These are phyloP conservation scores for Sphaerostilbella broomeana DNA, from an alignment of 2,329 filamentous ascomycete genomes.

Conservation along the genomic window DNA sequence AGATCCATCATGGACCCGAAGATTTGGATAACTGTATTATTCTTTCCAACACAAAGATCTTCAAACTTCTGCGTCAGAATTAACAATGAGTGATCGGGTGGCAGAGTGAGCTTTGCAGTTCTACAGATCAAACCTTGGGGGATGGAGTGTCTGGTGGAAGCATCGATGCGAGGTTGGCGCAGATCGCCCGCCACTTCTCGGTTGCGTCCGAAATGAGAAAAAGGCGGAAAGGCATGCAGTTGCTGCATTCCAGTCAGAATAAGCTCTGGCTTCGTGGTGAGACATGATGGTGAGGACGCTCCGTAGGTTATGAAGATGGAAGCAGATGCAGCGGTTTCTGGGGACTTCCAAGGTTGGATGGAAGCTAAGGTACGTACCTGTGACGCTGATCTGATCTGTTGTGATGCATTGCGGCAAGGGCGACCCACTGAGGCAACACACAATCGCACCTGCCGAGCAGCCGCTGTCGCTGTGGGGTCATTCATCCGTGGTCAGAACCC, in stretches of 20 bases:
- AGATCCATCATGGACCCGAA: neutral
- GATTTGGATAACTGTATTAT: neutral
- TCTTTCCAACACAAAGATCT: slow-evolving; percentile 1
- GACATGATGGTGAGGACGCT: slow-evolving; percentile 5
- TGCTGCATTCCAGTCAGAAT: slow-evolving; percentile 9
- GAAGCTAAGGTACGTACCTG: too few relatives aligned
- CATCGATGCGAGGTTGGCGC: slow-evolving; percentile 3
- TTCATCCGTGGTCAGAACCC: too few relatives aligned
- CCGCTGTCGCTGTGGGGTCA: too few relatives aligned
- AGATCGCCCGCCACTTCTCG: neutral
- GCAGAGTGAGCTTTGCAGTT: neutral
- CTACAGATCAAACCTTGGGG: neutral
- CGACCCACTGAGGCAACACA: too few relatives aligned
- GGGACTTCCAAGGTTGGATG: too few relatives aligned
- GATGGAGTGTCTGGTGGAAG: neutral
- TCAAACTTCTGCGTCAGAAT: slow-evolving; percentile 9
- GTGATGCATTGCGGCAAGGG: too few relatives aligned
- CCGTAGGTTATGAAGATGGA: neutral
- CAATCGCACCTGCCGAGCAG: too few relatives aligned
- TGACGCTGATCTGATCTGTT: too few relatives aligned
- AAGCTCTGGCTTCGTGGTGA: slow-evolving; percentile 2
- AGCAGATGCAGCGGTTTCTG: neutral
- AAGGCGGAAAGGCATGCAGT: slow-evolving; percentile 8
- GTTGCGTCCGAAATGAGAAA: slow-evolving; percentile 3
- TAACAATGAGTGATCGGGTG: slow-evolving; percentile 8